Conservation (phyloP, 1,284 basidiomycete genomes). For the Cryptococcus sp. region DNA sequence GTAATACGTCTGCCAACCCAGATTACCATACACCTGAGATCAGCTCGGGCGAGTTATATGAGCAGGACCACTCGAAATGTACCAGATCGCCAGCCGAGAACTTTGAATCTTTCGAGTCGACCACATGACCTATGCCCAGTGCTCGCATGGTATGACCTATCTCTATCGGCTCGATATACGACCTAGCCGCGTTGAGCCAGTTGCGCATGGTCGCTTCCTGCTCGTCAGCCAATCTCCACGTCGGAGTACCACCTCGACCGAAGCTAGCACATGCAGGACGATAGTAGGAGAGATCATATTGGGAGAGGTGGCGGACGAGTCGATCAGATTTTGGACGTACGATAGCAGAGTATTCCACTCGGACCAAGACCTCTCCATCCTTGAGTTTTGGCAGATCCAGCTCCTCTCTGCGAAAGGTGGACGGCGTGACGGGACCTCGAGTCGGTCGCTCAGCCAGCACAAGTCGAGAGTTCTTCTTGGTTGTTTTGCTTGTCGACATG, state of each 20-base stretch:
- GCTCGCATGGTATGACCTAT: conserved; percentile 79
- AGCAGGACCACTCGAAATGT: no score
- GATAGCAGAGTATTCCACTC: conserved; percentile 67
- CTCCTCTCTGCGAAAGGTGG: conserved; percentile 59
- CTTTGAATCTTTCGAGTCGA: conserved; percentile 52
- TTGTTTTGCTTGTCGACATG: not conserved
- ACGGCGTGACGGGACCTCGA: conserved; percentile 57
- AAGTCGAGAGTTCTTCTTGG: conserved; percentile 54
- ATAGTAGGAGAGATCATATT: no score
- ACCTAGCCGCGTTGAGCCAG: conserved; percentile 65
- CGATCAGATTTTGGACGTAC: conserved; percentile 19
- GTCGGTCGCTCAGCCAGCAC: conserved; percentile 66
- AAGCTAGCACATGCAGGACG: no score
- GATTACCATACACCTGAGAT: conserved; percentile 18
- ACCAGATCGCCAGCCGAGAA: conserved; percentile 65
- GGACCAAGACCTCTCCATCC: conserved; percentile 61
- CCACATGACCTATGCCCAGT: conserved; percentile 61
- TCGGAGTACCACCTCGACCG: no score
- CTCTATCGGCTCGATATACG: conserved; percentile 57
- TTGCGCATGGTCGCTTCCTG: conserved; percentile 77
- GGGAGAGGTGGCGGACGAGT: no score
- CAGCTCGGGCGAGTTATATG: no score
- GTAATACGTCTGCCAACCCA: conserved; percentile 75
- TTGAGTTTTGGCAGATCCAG: conserved; percentile 55
- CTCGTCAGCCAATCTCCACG: not conserved